phyloP scores from a whole-genome alignment of 768 basidiomycete genomes.

The Stropharia rugosoannulata region DNA sequence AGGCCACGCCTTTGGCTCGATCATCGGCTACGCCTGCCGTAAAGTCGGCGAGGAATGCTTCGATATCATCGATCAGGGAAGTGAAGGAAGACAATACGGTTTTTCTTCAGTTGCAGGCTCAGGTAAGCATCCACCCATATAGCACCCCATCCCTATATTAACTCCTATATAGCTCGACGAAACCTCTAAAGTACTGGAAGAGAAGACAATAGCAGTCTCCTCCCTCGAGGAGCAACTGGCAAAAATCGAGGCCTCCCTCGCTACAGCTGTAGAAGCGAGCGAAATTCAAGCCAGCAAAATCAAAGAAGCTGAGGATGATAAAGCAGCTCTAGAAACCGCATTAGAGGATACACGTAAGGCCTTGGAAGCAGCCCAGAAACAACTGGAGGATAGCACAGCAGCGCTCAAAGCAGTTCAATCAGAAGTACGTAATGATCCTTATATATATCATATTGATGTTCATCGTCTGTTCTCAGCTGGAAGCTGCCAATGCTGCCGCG shows the following conservation, averaged over 20 bases:
- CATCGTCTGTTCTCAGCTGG: slow-evolving; percentile 41
- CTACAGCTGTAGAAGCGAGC: slow-evolving; percentile 42
- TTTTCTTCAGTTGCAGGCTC: slow-evolving; percentile 55
- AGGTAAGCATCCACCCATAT: slow-evolving; percentile 39
- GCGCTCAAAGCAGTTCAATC: slow-evolving; percentile 41
- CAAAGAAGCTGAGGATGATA: slow-evolving; percentile 50
- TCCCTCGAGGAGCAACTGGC: slow-evolving; percentile 54
- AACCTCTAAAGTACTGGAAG: slow-evolving; percentile 48
- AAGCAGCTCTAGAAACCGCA: slow-evolving; percentile 46
- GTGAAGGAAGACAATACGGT: slow-evolving; percentile 54
- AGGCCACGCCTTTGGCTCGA: slow-evolving; percentile 26
- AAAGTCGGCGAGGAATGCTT: slow-evolving; percentile 49
- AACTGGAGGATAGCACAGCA: slow-evolving; percentile 29
- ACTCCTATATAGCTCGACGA: slow-evolving; percentile 51
- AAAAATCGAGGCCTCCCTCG: slow-evolving; percentile 48
- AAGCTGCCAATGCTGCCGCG: slow-evolving; percentile 40
- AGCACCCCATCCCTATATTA: background rate
- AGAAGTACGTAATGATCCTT: slow-evolving; percentile 42
- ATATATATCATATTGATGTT: background rate
- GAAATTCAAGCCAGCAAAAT: slow-evolving; percentile 43
- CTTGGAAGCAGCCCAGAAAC: slow-evolving; percentile 34
- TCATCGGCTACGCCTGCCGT: slow-evolving; percentile 31
- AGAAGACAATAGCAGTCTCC: slow-evolving; percentile 49
- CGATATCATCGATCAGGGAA: slow-evolving; percentile 76
- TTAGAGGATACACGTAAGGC: slow-evolving; percentile 41